Percentiles rank a stretch among this genome's conserved stretches.
These are phyloP conservation scores for Nakazawaea holstii DNA, from an alignment of 805 yeast genomes.

Conservation along the genomic window DNA sequence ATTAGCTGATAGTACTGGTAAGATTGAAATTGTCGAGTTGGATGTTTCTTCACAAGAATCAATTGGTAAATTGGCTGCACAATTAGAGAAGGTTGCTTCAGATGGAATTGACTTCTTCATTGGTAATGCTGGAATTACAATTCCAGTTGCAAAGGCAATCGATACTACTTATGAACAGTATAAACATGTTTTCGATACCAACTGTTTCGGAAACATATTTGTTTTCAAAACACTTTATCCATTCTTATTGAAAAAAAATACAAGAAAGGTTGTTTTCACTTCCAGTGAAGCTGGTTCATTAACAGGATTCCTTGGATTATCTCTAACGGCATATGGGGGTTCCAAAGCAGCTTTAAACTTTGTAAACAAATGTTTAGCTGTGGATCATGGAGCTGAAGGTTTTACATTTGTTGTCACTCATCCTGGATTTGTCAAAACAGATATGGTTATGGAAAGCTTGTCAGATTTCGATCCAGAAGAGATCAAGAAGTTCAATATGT, in stretches of 20 bases:
- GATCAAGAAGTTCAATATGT: conserved; percentile 19
- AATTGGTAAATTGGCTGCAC: conserved; percentile 14
- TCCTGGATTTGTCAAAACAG: conserved; percentile 18
- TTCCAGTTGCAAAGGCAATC: not conserved
- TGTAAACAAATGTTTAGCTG: conserved; percentile 20
- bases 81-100: conserved; percentile 13
- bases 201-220: not conserved
- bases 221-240: not conserved
- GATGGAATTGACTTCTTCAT: conserved; percentile 28
- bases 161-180: not conserved
- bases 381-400: conserved; percentile 20
- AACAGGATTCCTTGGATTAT: conserved; percentile 18
- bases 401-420: conserved; percentile 23
- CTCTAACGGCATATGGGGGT: conserved; percentile 23
- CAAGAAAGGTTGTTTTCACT: conserved; percentile 25
- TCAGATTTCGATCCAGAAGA: conserved; percentile 20
- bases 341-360: conserved; percentile 33
- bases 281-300: conserved; percentile 25
- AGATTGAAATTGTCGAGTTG: conserved; percentile 17
- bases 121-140: conserved; percentile 26
- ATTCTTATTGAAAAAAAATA: conserved; percentile 12
- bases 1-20: no score
- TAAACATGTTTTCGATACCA: not conserved
- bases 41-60: conserved; percentile 18
- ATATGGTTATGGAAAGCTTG: conserved; percentile 6